A percentile compares a stretch with the other conserved stretches of the same genome.
These are phyloP conservation scores for Dactylis glomerata DNA, from an alignment of 176 grass and related monocot species.

Conservation along the genomic window DNA sequence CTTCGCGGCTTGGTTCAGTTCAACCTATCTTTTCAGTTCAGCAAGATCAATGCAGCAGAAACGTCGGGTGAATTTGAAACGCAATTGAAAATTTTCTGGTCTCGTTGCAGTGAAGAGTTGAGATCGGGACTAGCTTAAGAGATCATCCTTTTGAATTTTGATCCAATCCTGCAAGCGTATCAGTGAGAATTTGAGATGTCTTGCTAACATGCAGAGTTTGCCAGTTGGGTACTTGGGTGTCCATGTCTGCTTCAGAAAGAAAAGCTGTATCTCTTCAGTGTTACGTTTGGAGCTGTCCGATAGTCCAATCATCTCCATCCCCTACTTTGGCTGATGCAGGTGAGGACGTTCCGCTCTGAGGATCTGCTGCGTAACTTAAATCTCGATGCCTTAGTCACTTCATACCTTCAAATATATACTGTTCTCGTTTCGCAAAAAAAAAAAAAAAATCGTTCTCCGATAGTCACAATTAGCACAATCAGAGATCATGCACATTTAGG, in stretches of 20 bases:
- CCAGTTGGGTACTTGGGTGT: not conserved
- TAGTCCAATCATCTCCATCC: not conserved
- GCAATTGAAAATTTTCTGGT: not conserved
- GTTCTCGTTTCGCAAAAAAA: no score
- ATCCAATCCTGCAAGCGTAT: not conserved
- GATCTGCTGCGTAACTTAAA: not conserved
- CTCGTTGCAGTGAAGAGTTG: not conserved
- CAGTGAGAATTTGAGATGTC: not conserved
- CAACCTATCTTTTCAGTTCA: not conserved
- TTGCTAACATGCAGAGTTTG: not conserved
- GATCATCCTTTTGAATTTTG: not conserved
- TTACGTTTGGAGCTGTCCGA: not conserved
- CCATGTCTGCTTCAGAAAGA: slow-evolving; percentile 7
- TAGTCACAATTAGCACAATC: not conserved
- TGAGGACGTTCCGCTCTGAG: not conserved
- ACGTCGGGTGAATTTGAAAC: not conserved
- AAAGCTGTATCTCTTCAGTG: not conserved
- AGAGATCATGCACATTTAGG: not conserved
- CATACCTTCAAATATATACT: not conserved
- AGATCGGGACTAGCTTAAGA: not conserved
- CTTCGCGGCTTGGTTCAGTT: not conserved
- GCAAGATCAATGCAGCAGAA: not conserved
- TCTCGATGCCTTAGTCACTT: not conserved
- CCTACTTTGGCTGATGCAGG: not conserved
- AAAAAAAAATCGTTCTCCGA: no score